Percentiles rank a stretch among this genome's conserved stretches.
Evolutionary conservation across 2,329 filamentous ascomycete species (phyloP).

Genomic region (Pseudogymnoascus destructans): DNA sequence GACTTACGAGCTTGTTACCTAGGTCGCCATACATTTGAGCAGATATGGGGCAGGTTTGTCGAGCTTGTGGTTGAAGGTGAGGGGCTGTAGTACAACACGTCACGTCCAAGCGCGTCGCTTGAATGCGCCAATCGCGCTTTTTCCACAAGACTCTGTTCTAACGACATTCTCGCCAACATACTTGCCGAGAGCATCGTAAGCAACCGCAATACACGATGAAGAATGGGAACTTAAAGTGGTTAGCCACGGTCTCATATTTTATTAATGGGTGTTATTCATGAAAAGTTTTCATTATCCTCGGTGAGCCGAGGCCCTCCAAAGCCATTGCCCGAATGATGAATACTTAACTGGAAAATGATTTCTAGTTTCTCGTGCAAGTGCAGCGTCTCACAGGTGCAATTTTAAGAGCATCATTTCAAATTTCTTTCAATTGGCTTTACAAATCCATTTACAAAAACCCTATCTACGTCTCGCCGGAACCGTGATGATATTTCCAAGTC

Average conservation of each 20-base stretch:
- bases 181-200: background rate
- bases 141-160: background rate
- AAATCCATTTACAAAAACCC: background rate
- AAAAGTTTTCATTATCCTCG: background rate
- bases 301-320: background rate
- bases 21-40: conserved; percentile 55
- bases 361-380: background rate
- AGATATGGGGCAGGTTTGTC: conserved; percentile 6
- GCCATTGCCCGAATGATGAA: background rate
- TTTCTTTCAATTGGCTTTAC: conserved; percentile 6
- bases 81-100: conserved; percentile 3
- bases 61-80: background rate
- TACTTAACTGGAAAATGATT: background rate
- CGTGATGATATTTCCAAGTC: background rate
- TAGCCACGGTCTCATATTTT: background rate
- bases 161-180: background rate
- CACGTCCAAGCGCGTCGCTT: conserved; percentile 6
- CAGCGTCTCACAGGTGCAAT: background rate
- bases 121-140: background rate
- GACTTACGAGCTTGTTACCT: conserved; percentile 51
- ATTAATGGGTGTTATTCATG: background rate
- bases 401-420: background rate
- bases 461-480: background rate
- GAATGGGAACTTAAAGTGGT: background rate
- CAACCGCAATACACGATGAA: background rate